Conservation (phyloP, 257 asterid genomes). For the Solanum virginianum region DNA sequence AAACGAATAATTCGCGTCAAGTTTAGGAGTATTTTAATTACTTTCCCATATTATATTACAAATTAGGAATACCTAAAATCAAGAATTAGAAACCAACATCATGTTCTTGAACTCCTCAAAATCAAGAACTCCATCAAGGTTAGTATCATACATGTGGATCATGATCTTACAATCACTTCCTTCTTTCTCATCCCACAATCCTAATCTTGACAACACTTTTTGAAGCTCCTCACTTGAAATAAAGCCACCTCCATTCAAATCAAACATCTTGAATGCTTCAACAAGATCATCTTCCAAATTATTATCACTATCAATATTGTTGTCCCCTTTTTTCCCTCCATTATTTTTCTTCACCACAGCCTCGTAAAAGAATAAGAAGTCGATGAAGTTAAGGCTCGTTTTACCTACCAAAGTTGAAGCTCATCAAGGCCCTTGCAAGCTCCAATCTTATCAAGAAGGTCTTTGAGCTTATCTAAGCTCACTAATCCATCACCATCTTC, state of each 20-base stretch:
- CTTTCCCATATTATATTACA: neutral
- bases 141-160: constrained; percentile 32
- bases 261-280: constrained; percentile 23
- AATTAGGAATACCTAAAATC: neutral
- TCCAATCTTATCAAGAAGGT: constrained; percentile 14
- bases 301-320: neutral
- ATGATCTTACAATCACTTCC: constrained; percentile 26
- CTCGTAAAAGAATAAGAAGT: constrained; percentile 19
- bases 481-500: constrained; percentile 17
- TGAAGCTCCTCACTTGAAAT: constrained; percentile 20
- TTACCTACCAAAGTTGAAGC: constrained; percentile 11
- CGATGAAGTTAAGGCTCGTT: constrained; percentile 12
- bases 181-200: constrained; percentile 14
- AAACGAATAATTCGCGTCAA: too few species aligned
- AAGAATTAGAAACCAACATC: constrained; percentile 20
- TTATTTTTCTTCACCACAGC: neutral
- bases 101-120: constrained; percentile 53
- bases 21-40: too few species aligned
- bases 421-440: constrained; percentile 6
- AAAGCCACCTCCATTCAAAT: constrained; percentile 24
- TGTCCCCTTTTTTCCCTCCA: neutral
- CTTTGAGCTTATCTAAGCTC: constrained; percentile 15
- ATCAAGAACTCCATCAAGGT: constrained; percentile 54
- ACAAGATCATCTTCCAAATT: constrained; percentile 5
- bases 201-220: constrained; percentile 15